Percentiles rank a stretch among this genome's conserved stretches.
Conservation (phyloP, 352 stramenopile genomes). For the Pilasporangium apinafurcum region DNA sequence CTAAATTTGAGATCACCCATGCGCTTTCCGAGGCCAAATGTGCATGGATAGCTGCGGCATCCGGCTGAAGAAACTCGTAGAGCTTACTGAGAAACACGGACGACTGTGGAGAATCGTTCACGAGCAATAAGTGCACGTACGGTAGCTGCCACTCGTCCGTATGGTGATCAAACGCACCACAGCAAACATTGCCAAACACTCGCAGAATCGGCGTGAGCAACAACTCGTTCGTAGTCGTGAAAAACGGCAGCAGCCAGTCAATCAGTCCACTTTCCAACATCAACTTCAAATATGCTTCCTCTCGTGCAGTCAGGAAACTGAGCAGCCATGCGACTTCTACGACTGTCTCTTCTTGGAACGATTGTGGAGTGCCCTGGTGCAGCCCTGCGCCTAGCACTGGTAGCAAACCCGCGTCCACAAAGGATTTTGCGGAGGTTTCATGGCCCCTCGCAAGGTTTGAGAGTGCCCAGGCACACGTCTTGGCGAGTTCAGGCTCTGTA, state of each 20-base stretch:
- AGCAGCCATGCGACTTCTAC: constrained; percentile 83
- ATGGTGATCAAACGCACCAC: constrained; percentile 54
- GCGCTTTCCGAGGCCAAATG: constrained; percentile 55
- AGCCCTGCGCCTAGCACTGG: constrained; percentile 36
- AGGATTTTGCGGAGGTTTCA: constrained; percentile 66
- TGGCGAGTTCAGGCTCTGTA: constrained; percentile 25
- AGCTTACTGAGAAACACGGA: constrained; percentile 67
- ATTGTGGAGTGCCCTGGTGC: constrained; percentile 9
- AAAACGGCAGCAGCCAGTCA: constrained; percentile 47
- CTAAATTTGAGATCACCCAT: constrained; percentile 78
- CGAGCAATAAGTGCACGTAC: constrained; percentile 37
- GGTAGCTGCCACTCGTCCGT: constrained; percentile 71
- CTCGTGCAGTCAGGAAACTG: constrained; percentile 80
- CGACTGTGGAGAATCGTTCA: constrained; percentile 29
- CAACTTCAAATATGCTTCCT: constrained; percentile 60
- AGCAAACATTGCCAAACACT: constrained; percentile 80
- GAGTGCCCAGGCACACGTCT: constrained; percentile 67
- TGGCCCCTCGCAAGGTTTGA: constrained; percentile 79
- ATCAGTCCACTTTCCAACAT: constrained; percentile 57
- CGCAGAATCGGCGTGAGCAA: constrained; percentile 71
- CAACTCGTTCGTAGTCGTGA: constrained; percentile 49
- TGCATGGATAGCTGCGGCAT: constrained; percentile 13
- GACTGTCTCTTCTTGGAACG: constrained; percentile 45
- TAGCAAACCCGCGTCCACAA: constrained; percentile 67
- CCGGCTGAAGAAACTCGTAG: constrained; percentile 42